Evolutionary conservation across 2,329 filamentous ascomycete species (phyloP), one percentile per base, ranked within the genome.

Genomic region (Sporothrix pseudoabietina): DNA sequence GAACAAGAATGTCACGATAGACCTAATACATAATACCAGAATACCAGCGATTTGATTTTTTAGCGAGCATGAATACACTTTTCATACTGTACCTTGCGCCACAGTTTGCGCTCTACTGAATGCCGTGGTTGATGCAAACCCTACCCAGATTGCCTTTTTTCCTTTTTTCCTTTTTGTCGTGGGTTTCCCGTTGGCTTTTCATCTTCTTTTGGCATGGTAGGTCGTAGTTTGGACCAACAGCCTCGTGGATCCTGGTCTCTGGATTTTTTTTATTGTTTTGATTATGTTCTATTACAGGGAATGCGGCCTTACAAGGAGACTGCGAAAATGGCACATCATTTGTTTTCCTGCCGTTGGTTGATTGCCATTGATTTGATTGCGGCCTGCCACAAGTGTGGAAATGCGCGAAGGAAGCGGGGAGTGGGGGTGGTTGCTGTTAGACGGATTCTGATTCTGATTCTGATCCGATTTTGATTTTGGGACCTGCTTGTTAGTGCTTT

Each of bases 231-330:
- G 35, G 35, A 35, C n/a, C n/a, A 22, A 12, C 10, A 14, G n/a
- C 55, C 55, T 30, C n/a, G n/a, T n/a, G n/a, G n/a, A n/a, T n/a
- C n/a, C n/a, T n/a, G 55, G 55, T 59, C 55, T 16, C 55, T 59
- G 55, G 55, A 35, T 35, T 59, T 55, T 52, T 19, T 19, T 52
- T 52, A 1, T 52, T 12, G 47, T 19, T 19, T 19, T 35, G 8
- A 35, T 35, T 35, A 35, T 5, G 1, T 35, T 35, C 0, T 35
- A 35, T 5, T 35, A 14, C 44, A 49, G 52, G 52, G 52, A 55
- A 26, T 55, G 4, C 22, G 2, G 52, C 49, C 16, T 7, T 52
- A 19, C 19, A 4, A 16, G 19, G 35, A 35, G 35, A 35, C 35
- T 8, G 35, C 35, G 3, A 22, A 22, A 16, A 22, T 22, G 19